Evolutionary conservation across 768 basidiomycete species (phyloP).

Genomic region (Amanita rubescens): DNA sequence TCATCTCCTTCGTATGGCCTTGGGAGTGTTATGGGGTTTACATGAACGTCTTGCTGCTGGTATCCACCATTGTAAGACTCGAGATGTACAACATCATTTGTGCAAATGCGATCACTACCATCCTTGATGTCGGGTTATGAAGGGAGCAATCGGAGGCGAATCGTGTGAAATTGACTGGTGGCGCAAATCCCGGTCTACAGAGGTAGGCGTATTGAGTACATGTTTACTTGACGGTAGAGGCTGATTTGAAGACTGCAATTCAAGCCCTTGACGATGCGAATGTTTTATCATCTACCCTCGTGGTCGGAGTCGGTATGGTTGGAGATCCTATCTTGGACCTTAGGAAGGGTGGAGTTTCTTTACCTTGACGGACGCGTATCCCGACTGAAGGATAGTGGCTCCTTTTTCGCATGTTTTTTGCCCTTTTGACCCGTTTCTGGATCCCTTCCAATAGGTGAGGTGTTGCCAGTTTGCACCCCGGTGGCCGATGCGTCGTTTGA

Average conservation of each 20-base stretch:
- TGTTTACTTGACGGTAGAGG: background rate
- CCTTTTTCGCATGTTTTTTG: conserved; percentile 37
- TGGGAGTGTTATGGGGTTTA: background rate
- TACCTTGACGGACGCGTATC: conserved; percentile 37
- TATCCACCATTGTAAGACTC: background rate
- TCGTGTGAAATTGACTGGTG: background rate
- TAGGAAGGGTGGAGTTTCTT: conserved; percentile 17
- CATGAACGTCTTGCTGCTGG: background rate
- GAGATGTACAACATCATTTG: background rate
- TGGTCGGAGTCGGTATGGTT: background rate
- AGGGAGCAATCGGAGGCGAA: background rate
- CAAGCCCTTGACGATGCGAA: background rate
- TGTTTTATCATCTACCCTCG: background rate
- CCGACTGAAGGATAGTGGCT: conserved; percentile 35
- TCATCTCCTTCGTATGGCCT: background rate
- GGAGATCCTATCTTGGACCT: conserved; percentile 3
- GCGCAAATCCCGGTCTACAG: background rate
- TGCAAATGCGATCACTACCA: background rate
- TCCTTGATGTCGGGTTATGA: background rate
- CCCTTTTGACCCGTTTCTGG: conserved; percentile 21
- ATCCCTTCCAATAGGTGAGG: background rate
- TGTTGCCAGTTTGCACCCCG: background rate
- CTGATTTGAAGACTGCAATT: background rate
- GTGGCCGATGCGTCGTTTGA: background rate
- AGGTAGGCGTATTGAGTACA: background rate